Percentiles rank a stretch among this genome's conserved stretches.
Evolutionary conservation across 805 yeast species (phyloP).

Genomic region (Pichia scutulata): DNA sequence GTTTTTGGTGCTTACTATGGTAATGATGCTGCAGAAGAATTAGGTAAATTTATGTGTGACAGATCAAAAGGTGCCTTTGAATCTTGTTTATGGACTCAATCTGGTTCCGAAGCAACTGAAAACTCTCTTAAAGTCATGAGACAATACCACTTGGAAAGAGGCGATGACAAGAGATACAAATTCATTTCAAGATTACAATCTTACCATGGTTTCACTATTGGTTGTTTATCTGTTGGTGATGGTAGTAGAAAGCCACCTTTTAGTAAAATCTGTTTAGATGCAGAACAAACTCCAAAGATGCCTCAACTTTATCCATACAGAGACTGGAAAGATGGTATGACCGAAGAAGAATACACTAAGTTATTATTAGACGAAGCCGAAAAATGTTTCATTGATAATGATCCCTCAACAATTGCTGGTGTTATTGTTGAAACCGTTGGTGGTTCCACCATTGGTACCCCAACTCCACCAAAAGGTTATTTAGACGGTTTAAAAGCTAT

Average conservation of each 20-base stretch:
- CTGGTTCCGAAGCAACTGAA: conserved; percentile 77
- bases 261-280: conserved; percentile 21
- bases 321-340: conserved; percentile 21
- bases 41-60: conserved; percentile 36
- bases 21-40: conserved; percentile 34
- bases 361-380: conserved; percentile 34
- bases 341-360: conserved; percentile 32
- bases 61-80: conserved; percentile 32
- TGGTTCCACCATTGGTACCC: conserved; percentile 40
- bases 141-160: conserved; percentile 38
- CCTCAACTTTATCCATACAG: conserved; percentile 30
- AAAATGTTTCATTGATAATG: conserved; percentile 32
- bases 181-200: conserved; percentile 37
- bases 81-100: conserved; percentile 43
- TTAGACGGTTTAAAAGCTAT: conserved; percentile 38
- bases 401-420: conserved; percentile 37
- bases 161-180: conserved; percentile 33
- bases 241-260: conserved; percentile 30
- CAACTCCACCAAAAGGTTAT: conserved; percentile 39
- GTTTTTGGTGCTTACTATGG: conserved; percentile 27
- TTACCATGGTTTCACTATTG: conserved; percentile 44
- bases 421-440: conserved; percentile 39
- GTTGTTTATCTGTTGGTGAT: conserved; percentile 36
- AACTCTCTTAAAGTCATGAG: conserved; percentile 66
- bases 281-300: conserved; percentile 24